A percentile compares a stretch with the other conserved stretches of the same genome.
Conservation (phyloP, 2,329 filamentous ascomycete genomes). For the Sporothrix sp. region DNA sequence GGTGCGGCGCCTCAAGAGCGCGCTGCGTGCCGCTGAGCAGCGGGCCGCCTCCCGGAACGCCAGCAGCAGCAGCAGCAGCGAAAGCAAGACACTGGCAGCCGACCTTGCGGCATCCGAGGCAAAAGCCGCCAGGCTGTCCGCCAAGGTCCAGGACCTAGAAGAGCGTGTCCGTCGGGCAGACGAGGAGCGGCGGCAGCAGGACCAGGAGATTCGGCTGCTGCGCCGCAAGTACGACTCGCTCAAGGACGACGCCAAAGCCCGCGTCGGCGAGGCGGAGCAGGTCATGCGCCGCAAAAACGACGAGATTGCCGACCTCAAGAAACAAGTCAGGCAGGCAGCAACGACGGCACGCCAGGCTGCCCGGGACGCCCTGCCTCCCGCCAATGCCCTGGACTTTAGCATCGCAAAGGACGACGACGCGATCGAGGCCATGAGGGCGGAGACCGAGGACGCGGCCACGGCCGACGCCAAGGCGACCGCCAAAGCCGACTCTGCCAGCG, state of each 20-base stretch:
- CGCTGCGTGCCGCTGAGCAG: constrained; percentile 39
- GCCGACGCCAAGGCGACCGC: not conserved
- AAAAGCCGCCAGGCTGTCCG: constrained; percentile 21
- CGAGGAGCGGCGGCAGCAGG: constrained; percentile 29
- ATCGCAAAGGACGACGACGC: not conserved
- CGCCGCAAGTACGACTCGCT: constrained; percentile 40
- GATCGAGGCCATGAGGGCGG: not conserved
- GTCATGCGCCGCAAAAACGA: constrained; percentile 47
- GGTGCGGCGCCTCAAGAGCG: constrained; percentile 40
- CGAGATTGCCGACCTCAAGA: constrained; percentile 47
- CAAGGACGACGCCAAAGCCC: constrained; percentile 42
- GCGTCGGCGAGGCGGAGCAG: constrained; percentile 45
- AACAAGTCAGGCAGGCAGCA: constrained; percentile 21
- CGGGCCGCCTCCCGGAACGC: constrained; percentile 30
- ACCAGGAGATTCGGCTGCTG: constrained; percentile 42
- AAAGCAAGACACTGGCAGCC: constrained; percentile 26
- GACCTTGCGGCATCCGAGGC: constrained; percentile 23
- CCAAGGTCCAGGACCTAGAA: constrained; percentile 24
- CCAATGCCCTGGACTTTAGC: not conserved
- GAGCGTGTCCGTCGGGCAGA: constrained; percentile 24
- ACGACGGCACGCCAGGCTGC: not conserved
- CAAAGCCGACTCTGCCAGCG: not conserved
- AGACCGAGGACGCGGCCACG: not conserved
- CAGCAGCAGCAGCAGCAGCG: constrained; percentile 29
- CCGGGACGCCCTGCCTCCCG: not conserved